Evolutionary conservation across 2,329 filamentous ascomycete species (phyloP), one percentile per base, ranked within the genome.

Genomic region (Mycosphaerella sp.): DNA sequence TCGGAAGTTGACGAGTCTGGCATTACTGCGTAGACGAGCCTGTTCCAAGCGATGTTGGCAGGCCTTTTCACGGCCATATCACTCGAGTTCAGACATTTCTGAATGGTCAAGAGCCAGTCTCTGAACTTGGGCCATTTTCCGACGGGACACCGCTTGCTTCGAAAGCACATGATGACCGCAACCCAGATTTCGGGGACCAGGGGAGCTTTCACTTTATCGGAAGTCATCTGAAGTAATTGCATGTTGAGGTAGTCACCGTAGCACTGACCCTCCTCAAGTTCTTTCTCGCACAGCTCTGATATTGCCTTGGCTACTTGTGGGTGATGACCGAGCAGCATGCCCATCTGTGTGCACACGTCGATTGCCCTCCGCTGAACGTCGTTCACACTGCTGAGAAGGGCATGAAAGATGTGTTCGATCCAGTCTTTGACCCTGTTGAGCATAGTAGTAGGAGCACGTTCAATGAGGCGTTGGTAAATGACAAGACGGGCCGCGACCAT

Each of bases 171-270:
- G 6, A 92, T 82, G 2, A 95, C 76, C 36, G 89, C 81, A 55
- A 87, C 86, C 92, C 92, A 97, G 21, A 97, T 88, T 60, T 90
- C 87, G 5, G 93, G 91, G 0, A 95, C 90, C 39, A 82, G 77
- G 0, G 77, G 70, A 8, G 80, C 81, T 21, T 81, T 79, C 10
- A 83, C 79, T 59, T 83, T 80, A 26, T 74, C 72, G 4, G 73
- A 65, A 60, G 85, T 77, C 83, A 93, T 88, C 9, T 77, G 75
- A 53, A 79, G 80, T 50, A 97, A 75, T 32, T 82, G 80, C 17
- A 80, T 76, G 40, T 81, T 80, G 61, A 92, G 84, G 63, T 84
- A 85, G 8, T 85, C 80, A 38, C 85, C 82, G 63, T 90, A 88
- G 14, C 76, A 83, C 51, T 77, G 76, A 45, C 80, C 79, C 17